Base-by-base conservation (phyloP, 2,329 filamentous ascomycete genomes). In the Aquanectria penicillioides region DNA sequence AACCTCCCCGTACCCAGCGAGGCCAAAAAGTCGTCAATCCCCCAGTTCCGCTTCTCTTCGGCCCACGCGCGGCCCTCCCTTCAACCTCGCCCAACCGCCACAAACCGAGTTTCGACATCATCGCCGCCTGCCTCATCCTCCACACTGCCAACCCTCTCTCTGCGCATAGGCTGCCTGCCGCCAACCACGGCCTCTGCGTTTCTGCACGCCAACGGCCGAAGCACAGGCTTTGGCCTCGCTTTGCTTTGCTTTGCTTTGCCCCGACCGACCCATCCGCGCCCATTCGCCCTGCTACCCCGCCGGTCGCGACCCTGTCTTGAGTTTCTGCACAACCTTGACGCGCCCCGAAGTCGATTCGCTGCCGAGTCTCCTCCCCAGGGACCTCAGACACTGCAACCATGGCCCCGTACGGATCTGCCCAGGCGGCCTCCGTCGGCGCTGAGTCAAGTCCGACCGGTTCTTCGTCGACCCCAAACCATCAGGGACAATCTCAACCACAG, bases 81-180 rank as follows among this genome's bases (percentile, higher is more conserved):
- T 68, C 65, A 62, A 60, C 71, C 71, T 74, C 65, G 48, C 62
- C 62, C 62, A 74, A 69, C 74, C 74, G 74, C 71, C 63, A 69
- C 74, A 71, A 76, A 71, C 74, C 56, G 56, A 59, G 50, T 59
- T n/a, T 49, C 56, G 56, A 59, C 29, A 55, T 44, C 37, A 44
- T 33, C 43, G 28, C 38, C 43, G 25, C 12, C 50, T 28, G 50
- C 56, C n/a, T 49, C 56, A 48, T 18, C 61, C 49, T 49, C 58
- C 60, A 59, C 56, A 46, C 57, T 26, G 36, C 33, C 55, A 41
- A 40, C 37, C 23, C 37, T 36, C 28, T 40, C 25, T 31, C 33
- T 48, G 50, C 55, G 48, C 55, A 31, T 36, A 43, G 40, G 23
- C 17, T 52, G 41, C 34, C 12, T 20, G 34, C 43, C 36, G 28